Percentiles rank a stretch among this genome's conserved stretches.
These are phyloP conservation scores for Casaregolazyma suthepensis DNA, from an alignment of 1,139 yeast species.

Conservation along the genomic window DNA sequence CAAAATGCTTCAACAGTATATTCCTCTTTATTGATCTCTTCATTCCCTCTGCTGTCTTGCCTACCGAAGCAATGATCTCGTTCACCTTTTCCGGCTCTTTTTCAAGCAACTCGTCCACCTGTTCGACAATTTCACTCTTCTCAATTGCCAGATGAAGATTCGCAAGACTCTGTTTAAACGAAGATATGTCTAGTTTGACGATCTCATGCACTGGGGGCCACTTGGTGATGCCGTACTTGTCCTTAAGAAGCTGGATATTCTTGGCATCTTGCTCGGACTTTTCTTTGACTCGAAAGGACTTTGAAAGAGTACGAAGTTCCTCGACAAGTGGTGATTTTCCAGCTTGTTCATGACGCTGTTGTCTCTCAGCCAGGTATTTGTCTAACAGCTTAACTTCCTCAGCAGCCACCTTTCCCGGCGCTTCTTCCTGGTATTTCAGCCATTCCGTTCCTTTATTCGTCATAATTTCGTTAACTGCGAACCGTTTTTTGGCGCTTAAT, in stretches of 20 bases:
- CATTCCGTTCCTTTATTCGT: constrained; percentile 88
- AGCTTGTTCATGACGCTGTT: constrained; percentile 23
- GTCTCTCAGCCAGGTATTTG: constrained; percentile 35
- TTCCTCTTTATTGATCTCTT: constrained; percentile 31
- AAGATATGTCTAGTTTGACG: constrained; percentile 26
- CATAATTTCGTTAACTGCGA: constrained; percentile 93
- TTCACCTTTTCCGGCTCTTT: constrained; percentile 31
- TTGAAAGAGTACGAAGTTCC: constrained; percentile 21
- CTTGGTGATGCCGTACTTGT: constrained; percentile 46
- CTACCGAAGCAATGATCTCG: constrained; percentile 26
- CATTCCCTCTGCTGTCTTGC: constrained; percentile 25
- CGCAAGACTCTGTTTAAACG: constrained; percentile 24
- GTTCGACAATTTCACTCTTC: constrained; percentile 21
- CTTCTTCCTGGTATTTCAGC: constrained; percentile 69
- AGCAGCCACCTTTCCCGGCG: constrained; percentile 54
- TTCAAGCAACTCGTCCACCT: constrained; percentile 25
- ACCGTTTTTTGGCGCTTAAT: constrained; percentile 70
- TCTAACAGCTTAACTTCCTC: constrained; percentile 56
- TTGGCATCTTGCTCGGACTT: constrained; percentile 21
- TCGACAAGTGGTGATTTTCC: constrained; percentile 26
- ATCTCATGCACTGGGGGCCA: constrained; percentile 47
- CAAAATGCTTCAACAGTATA: constrained; percentile 30
- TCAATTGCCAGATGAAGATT: constrained; percentile 23
- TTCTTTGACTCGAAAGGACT: constrained; percentile 13
- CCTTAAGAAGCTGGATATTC: constrained; percentile 44